phyloP scores from a whole-genome alignment of 2,329 filamentous ascomycete species.

The Alternaria angustiovoidea region DNA sequence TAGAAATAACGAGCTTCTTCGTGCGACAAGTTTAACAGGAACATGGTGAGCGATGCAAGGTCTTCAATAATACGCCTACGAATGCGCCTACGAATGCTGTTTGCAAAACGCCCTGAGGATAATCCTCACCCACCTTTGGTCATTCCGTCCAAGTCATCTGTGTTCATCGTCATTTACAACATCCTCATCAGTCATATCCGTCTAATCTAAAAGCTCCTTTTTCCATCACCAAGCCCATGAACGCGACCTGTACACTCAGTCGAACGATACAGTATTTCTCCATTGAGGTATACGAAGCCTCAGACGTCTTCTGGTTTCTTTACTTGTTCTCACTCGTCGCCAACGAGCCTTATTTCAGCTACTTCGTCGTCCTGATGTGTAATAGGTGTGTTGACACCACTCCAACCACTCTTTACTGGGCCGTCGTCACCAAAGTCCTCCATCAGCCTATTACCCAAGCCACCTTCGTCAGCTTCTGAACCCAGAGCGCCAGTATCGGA shows the following conservation, averaged over 20 bases:
- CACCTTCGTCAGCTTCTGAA: constrained; percentile 8
- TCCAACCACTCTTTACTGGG: constrained; percentile 7
- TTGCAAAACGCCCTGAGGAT: constrained; percentile 3
- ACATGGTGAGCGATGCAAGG: background rate
- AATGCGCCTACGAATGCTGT: constrained; percentile 4
- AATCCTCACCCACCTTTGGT: background rate
- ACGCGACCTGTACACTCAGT: background rate
- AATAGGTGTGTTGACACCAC: constrained; percentile 8
- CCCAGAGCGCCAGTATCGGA: constrained; percentile 12
- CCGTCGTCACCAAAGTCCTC: constrained; percentile 15
- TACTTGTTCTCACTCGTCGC: background rate
- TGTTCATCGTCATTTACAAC: background rate
- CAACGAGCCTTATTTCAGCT: constrained; percentile 15
- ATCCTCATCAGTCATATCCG: constrained; percentile 4
- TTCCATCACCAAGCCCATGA: background rate
- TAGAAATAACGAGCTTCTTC: background rate
- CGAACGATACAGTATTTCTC: background rate
- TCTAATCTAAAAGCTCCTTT: constrained; percentile 5
- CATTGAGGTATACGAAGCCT: background rate
- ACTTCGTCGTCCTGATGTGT: constrained; percentile 14
- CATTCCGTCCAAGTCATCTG: background rate
- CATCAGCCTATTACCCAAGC: constrained; percentile 9
- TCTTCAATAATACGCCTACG: background rate
- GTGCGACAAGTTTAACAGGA: background rate
- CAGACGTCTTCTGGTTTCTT: background rate